phyloP scores from a whole-genome alignment of 352 stramenopile genomes.

The Phytophthora idaei region DNA sequence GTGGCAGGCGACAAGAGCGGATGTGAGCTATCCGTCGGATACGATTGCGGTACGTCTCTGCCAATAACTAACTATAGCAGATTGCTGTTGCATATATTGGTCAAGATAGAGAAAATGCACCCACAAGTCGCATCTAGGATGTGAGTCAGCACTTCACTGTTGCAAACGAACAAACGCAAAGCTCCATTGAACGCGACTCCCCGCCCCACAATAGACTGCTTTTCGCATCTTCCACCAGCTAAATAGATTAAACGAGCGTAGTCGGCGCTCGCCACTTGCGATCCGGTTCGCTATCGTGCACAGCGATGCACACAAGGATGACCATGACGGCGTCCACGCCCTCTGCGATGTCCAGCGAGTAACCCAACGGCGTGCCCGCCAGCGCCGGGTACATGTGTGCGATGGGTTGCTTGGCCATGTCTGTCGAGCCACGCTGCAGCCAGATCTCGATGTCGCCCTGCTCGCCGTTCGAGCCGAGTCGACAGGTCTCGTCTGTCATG shows the following conservation, averaged over 20 bases:
- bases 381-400: slow-evolving; percentile 38
- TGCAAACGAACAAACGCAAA: too few relatives aligned
- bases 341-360: slow-evolving; percentile 42
- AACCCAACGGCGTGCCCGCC: slow-evolving; percentile 26
- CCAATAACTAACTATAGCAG: slow-evolving; percentile 2
- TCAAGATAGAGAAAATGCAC: slow-evolving; percentile 10
- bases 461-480: slow-evolving; percentile 31
- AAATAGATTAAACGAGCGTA: slow-evolving; percentile 13
- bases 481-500: slow-evolving; percentile 40
- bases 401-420: slow-evolving; percentile 29
- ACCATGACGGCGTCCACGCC: slow-evolving; percentile 44
- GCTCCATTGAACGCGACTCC: not conserved
- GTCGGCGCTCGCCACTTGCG: slow-evolving; percentile 16
- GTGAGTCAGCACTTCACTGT: slow-evolving; percentile 4
- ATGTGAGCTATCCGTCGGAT: not conserved
- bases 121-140: not conserved
- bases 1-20: not conserved
- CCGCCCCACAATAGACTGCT: not conserved
- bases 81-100: slow-evolving; percentile 4
- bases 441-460: slow-evolving; percentile 43
- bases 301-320: slow-evolving; percentile 36
- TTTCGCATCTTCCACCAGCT: slow-evolving; percentile 1
- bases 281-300: slow-evolving; percentile 36
- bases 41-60: slow-evolving; percentile 1
- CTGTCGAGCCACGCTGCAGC: slow-evolving; percentile 34